Conservation (phyloP, 2,329 filamentous ascomycete genomes). For the Paraconiothyrium brasiliense region DNA sequence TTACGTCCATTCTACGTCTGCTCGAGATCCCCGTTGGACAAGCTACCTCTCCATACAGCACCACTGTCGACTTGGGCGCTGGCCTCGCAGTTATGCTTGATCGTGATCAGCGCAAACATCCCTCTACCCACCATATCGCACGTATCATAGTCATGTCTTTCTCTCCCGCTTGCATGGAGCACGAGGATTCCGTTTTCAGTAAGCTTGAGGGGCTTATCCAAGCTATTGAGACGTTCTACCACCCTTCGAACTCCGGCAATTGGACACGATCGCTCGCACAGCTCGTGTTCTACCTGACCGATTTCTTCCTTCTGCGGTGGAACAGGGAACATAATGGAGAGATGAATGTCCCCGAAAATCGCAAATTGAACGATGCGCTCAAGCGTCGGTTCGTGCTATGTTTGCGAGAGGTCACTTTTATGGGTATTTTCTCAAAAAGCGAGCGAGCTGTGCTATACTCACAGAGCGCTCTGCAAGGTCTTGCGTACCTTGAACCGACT, state of each 20-base stretch:
- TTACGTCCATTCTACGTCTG: slow-evolving; percentile 87
- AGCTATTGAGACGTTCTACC: slow-evolving; percentile 97
- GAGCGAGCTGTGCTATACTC: slow-evolving; percentile 91
- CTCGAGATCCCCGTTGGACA: slow-evolving; percentile 97
- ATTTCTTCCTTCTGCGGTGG: slow-evolving; percentile 98
- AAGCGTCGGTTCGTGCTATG: slow-evolving; percentile 90
- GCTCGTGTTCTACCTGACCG: slow-evolving; percentile 88
- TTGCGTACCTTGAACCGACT: slow-evolving; percentile 90
- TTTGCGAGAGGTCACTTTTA: slow-evolving; percentile 91
- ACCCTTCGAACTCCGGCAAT: slow-evolving; percentile 91
- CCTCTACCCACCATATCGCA: slow-evolving; percentile 89
- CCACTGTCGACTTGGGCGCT: slow-evolving; percentile 79
- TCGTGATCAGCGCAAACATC: slow-evolving; percentile 92
- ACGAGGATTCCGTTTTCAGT: slow-evolving; percentile 80
- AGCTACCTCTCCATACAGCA: slow-evolving; percentile 89
- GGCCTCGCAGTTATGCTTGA: slow-evolving; percentile 88
- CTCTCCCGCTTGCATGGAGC: slow-evolving; percentile 81
- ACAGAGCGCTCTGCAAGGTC: slow-evolving; percentile 84
- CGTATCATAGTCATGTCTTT: slow-evolving; percentile 93
- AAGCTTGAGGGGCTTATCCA: slow-evolving; percentile 92
- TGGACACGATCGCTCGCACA: slow-evolving; percentile 94
- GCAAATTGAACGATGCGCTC: slow-evolving; percentile 80
- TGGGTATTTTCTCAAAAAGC: slow-evolving; percentile 98
- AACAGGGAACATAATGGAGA: slow-evolving; percentile 94
- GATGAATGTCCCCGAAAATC: slow-evolving; percentile 82